phyloP scores from a whole-genome alignment of 768 basidiomycete genomes.

The Asterophora parasitica region DNA sequence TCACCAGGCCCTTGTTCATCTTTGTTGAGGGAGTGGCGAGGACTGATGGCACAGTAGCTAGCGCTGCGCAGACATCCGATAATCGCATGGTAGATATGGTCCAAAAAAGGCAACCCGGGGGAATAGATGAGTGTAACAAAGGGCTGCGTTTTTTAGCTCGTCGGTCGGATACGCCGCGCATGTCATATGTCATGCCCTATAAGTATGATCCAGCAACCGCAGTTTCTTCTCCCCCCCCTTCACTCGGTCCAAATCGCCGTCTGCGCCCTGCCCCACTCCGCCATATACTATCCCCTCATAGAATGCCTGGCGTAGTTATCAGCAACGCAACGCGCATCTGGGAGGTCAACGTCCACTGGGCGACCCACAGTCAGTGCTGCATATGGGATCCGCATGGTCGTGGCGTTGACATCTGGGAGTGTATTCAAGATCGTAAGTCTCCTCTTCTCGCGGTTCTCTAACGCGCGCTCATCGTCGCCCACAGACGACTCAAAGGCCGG shows the following conservation, averaged over 20 bases:
- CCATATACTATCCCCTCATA: conserved; percentile 9
- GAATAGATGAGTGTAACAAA: conserved; percentile 14
- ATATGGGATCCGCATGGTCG: conserved; percentile 64
- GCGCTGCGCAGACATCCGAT: conserved; percentile 9
- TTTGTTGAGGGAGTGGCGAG: not conserved
- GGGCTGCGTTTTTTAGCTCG: conserved; percentile 14
- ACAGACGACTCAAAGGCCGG: conserved; percentile 57
- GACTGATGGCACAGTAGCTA: not conserved
- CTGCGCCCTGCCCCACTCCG: not conserved
- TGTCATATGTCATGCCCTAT: conserved; percentile 17
- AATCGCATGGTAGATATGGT: conserved; percentile 12
- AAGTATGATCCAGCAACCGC: conserved; percentile 15
- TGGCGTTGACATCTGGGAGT: conserved; percentile 75
- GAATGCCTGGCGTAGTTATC: conserved; percentile 47
- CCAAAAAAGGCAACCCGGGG: conserved; percentile 11
- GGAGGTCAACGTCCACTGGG: conserved; percentile 66
- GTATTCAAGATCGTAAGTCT: conserved; percentile 60
- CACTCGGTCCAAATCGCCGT: not conserved
- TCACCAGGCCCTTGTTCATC: too few relatives aligned
- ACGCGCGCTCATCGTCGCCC: conserved; percentile 5
- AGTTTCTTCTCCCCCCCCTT: not conserved
- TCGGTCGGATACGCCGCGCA: conserved; percentile 15
- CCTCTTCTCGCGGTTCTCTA: conserved; percentile 1
- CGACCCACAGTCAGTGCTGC: conserved; percentile 61
- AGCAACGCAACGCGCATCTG: conserved; percentile 66